These are phyloP conservation scores for Adiantum capillusveneris DNA, from an alignment of 75 land plant genomes.

Conservation along the genomic window DNA sequence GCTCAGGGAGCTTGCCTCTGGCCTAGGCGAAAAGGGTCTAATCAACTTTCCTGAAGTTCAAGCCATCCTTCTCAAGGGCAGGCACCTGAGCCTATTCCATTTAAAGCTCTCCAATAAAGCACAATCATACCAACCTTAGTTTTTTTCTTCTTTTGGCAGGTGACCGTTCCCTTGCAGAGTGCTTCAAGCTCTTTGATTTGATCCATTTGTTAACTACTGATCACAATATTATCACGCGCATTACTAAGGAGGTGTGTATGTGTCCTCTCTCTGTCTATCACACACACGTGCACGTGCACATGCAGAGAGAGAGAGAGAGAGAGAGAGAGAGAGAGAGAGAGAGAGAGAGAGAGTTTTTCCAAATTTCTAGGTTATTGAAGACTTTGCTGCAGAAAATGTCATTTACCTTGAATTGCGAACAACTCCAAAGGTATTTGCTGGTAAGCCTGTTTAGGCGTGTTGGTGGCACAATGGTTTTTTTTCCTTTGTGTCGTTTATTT, in stretches of 20 bases:
- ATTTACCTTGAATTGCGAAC: constrained; percentile 89
- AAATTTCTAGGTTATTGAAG: constrained; percentile 88
- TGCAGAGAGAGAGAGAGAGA: too few relatives aligned
- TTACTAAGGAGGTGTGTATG: constrained; percentile 55
- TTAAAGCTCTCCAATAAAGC: too few relatives aligned
- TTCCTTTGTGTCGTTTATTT: not conserved
- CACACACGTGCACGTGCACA: too few relatives aligned
- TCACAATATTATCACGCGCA: constrained; percentile 71
- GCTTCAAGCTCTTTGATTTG: constrained; percentile 88
- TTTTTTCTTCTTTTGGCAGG: constrained; percentile 28
- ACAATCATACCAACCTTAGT: too few relatives aligned
- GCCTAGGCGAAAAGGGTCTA: constrained; percentile 35
- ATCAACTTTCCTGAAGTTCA: constrained; percentile 17
- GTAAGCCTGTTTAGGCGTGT: not conserved
- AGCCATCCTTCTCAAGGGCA: too few relatives aligned
- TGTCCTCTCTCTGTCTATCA: too few relatives aligned
- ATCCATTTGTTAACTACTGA: constrained; percentile 82
- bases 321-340: too few relatives aligned
- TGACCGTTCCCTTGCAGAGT: constrained; percentile 72
- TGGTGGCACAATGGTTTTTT: not conserved
- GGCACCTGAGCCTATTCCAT: too few relatives aligned
- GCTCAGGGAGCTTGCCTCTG: not conserved
- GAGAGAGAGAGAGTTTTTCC: too few relatives aligned
- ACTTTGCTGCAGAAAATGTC: constrained; percentile 92
- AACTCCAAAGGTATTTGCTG: constrained; percentile 78